phyloP scores from a whole-genome alignment of 345 rosid genomes.

The Corchorus olitorius region DNA sequence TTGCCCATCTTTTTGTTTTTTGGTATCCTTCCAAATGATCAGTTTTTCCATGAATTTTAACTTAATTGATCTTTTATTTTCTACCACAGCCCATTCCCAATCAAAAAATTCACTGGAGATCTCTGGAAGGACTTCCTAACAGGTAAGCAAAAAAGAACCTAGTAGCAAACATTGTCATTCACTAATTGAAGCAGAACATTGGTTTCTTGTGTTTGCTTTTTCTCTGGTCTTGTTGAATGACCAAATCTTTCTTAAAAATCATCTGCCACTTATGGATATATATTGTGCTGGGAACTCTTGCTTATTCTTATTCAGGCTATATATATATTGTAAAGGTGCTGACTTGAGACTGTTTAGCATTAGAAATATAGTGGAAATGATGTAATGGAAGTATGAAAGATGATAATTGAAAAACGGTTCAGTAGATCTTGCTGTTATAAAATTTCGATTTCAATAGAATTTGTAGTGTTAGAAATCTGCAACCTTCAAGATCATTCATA shows the following conservation, averaged over 20 bases:
- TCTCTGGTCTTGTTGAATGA: not conserved
- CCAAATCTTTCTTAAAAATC: not conserved
- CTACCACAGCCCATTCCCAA: slow-evolving; percentile 76
- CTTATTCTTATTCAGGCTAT: not conserved
- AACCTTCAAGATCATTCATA: not conserved
- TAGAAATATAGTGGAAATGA: not conserved
- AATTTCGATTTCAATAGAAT: not conserved
- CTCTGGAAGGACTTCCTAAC: slow-evolving; percentile 85
- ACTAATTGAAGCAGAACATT: no score
- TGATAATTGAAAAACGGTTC: no score
- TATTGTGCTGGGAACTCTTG: not conserved
- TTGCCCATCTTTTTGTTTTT: slow-evolving; percentile 7
- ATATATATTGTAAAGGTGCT: not conserved
- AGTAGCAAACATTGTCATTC: not conserved
- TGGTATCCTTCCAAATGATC: not conserved
- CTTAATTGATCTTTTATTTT: not conserved
- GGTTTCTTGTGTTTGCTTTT: not conserved
- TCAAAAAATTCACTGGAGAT: slow-evolving; percentile 92
- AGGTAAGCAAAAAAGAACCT: slow-evolving; percentile 37
- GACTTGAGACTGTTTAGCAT: not conserved
- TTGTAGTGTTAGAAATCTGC: not conserved
- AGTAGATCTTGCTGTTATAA: no score
- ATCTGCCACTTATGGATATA: not conserved
- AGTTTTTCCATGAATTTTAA: not conserved
- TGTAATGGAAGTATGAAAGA: not conserved